Percentiles rank a stretch among this genome's conserved stretches.
These are phyloP conservation scores for Prunus yedoensis DNA, from an alignment of 331 rosid species.

Conservation along the genomic window DNA sequence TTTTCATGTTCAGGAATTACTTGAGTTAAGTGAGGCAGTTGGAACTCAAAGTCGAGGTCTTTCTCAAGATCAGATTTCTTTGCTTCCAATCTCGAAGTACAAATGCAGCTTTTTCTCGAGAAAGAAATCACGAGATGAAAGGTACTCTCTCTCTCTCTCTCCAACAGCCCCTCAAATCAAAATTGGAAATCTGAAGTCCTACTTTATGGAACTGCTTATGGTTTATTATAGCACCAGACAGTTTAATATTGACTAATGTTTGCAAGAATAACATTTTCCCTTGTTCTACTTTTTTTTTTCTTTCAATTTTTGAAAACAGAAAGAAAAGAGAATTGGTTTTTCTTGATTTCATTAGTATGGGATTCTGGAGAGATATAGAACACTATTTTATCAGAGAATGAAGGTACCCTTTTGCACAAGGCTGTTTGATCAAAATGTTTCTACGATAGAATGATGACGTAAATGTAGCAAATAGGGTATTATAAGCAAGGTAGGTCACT, in stretches of 20 bases:
- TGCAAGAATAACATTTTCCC: background rate
- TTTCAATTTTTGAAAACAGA: background rate
- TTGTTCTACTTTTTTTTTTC: background rate
- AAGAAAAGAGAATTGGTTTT: background rate
- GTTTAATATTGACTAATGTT: background rate
- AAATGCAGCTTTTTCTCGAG: constrained; percentile 77
- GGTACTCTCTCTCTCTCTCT: constrained; percentile 40
- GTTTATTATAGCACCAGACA: background rate
- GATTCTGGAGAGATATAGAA: background rate
- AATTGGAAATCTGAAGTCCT: background rate
- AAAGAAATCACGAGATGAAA: constrained; percentile 76
- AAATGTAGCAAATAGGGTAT: too few relatives aligned
- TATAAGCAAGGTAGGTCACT: background rate
- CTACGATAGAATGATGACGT: too few relatives aligned
- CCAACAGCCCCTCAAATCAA: background rate
- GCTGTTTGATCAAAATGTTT: background rate
- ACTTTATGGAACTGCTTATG: background rate
- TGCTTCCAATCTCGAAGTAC: constrained; percentile 87
- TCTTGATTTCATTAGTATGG: background rate
- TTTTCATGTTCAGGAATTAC: constrained; percentile 63
- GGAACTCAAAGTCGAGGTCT: constrained; percentile 98
- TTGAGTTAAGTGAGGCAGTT: constrained; percentile 87
- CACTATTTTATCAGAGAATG: background rate
- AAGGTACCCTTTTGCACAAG: background rate
- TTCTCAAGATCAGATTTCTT: constrained; percentile 75